Conservation (phyloP, 176 grass and related monocot genomes). For the Oryza nivara region DNA sequence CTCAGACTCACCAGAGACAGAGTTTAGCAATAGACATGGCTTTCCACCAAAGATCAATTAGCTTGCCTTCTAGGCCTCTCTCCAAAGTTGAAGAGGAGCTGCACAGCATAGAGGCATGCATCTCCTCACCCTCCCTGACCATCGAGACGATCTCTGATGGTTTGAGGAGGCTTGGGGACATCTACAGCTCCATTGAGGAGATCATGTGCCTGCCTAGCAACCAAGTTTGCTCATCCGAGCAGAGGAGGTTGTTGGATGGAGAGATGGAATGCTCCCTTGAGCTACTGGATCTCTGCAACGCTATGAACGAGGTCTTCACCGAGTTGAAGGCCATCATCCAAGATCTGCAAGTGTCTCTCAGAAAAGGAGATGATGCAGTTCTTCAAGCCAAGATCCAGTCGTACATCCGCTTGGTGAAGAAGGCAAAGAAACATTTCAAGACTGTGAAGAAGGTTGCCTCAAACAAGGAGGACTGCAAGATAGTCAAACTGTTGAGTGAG, state of each 20-base stretch:
- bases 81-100: slow-evolving; percentile 21
- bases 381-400: slow-evolving; percentile 33
- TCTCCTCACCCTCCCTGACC: slow-evolving; percentile 32
- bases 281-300: slow-evolving; percentile 43
- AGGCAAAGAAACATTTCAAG: slow-evolving; percentile 53
- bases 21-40: slow-evolving; percentile 10
- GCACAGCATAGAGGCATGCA: slow-evolving; percentile 19
- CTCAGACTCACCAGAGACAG: neutral
- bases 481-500: slow-evolving; percentile 29
- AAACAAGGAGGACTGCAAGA: neutral
- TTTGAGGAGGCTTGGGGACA: slow-evolving; percentile 27
- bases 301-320: slow-evolving; percentile 31
- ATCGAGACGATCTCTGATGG: slow-evolving; percentile 14
- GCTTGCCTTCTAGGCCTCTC: slow-evolving; percentile 38
- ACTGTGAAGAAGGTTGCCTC: slow-evolving; percentile 14
- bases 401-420: slow-evolving; percentile 37
- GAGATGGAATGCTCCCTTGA: slow-evolving; percentile 39
- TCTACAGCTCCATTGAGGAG: slow-evolving; percentile 37
- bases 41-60: slow-evolving; percentile 22
- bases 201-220: slow-evolving; percentile 36
- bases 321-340: slow-evolving; percentile 42
- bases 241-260: slow-evolving; percentile 27
- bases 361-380: slow-evolving; percentile 39
- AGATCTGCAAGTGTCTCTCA: slow-evolving; percentile 21
- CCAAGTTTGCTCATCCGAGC: slow-evolving; percentile 1